Base-by-base conservation (phyloP, 352 stramenopile species). In the Globisporangium uncinulatum region DNA sequence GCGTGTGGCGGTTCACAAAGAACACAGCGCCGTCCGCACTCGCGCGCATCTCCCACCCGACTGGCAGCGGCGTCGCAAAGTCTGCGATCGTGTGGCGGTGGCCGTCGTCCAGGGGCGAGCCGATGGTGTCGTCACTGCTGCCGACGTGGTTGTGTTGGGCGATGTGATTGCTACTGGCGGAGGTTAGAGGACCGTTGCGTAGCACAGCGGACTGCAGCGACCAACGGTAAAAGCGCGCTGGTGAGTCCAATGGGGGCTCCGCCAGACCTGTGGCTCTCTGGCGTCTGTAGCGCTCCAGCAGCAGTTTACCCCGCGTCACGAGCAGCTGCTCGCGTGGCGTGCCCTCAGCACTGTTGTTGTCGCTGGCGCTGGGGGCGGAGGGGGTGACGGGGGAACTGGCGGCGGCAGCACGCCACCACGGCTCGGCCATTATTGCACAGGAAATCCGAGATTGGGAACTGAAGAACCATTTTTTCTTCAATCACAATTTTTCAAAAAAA, bases 1-100 rank as follows among this genome's bases (percentile, higher is more conserved):
- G 83, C 2, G 79, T 89, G 44, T 80, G 79, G 47, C 76, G 74
- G 45, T 93, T 84, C 8, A 93, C 76, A 44, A 93, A 93, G 61
- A 89, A 93, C 1, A 93, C 83, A 0, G 73, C 68, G 31, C 83
- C 83, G 1, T 64, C 70, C 15, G 74, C 77, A 0, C 80, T 91
- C 1, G 89, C 83, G 0, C 80, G 79, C 83, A 93, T 93, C 56
- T 93, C 83, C 83, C 83, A 93, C 0, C 80, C 83, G 59, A 73
- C 68, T 19, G 83, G 80, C 20, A 93, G 43, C 2, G 78, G 80
- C 3, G 79, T 93, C 29, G 80, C 74, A 45, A 92, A 92, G 58
- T 92, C 83, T 13, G 89, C 66, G 17, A 92, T 84, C 17, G 68
- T 74, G 43, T 92, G 77, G 42, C 79, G 73, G 10, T 52, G 62